A percentile compares a stretch with the other conserved stretches of the same genome.
Conservation (phyloP, 2,329 filamentous ascomycete species). For the Akanthomyces muscarius region DNA sequence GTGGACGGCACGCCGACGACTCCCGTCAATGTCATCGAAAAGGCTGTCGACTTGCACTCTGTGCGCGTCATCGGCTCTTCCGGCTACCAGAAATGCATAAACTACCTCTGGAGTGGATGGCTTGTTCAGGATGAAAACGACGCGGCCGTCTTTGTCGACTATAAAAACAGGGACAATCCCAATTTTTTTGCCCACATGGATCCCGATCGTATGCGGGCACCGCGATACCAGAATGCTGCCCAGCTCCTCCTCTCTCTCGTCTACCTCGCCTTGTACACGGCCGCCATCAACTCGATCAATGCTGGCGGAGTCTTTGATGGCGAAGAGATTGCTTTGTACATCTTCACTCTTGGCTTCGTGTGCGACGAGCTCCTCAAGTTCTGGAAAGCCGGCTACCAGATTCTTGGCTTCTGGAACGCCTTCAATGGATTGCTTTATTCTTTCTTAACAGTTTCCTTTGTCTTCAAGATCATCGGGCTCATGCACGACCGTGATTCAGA, state of each 20-base stretch:
- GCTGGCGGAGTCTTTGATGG: conserved; percentile 75
- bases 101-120: conserved; percentile 92
- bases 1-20: conserved; percentile 65
- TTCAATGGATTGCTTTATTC: conserved; percentile 85
- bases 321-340: conserved; percentile 78
- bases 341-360: conserved; percentile 88
- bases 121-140: conserved; percentile 93
- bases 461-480: conserved; percentile 74
- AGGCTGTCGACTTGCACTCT: conserved; percentile 88
- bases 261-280: conserved; percentile 81
- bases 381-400: conserved; percentile 89
- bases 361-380: conserved; percentile 85
- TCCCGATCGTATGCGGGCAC: conserved; percentile 89
- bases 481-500: conserved; percentile 48
- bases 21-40: conserved; percentile 86
- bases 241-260: conserved; percentile 81
- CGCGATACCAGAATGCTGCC: conserved; percentile 85
- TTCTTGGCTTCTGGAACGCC: conserved; percentile 94
- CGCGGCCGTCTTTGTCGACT: conserved; percentile 83
- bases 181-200: conserved; percentile 80
- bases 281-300: conserved; percentile 93
- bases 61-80: conserved; percentile 83
- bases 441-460: conserved; percentile 72
- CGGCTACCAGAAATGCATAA: conserved; percentile 94
- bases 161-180: conserved; percentile 74